Conservation (phyloP, 306 rosid genomes). For the Vigna unguiculata region DNA sequence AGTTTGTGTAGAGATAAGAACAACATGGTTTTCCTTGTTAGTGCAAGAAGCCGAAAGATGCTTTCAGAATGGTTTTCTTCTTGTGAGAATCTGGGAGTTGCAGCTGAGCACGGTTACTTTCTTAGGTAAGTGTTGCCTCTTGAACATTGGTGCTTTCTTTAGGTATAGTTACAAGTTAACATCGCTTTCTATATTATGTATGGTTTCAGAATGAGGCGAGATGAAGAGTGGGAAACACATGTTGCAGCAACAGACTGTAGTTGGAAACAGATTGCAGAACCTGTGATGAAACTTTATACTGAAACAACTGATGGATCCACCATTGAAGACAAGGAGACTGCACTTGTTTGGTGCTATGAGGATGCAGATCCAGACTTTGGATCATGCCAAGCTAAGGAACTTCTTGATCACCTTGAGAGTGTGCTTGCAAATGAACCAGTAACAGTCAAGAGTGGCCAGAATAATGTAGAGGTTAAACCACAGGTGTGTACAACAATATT, state of each 20-base stretch:
- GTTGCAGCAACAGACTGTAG: conserved; percentile 64
- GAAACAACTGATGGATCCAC: conserved; percentile 93
- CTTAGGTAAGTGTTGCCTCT: conserved; percentile 55
- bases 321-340: conserved; percentile 85
- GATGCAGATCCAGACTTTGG: conserved; percentile 91
- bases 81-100: conserved; percentile 80
- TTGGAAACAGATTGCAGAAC: conserved; percentile 90
- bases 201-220: conserved; percentile 51
- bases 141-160: conserved; percentile 12
- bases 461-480: conserved; percentile 92
- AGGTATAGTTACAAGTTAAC: conserved; percentile 3
- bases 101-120: conserved; percentile 92
- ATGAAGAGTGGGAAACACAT: conserved; percentile 75
- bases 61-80: conserved; percentile 80
- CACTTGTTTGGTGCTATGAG: conserved; percentile 88
- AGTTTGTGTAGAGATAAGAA: conserved; percentile 72
- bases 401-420: conserved; percentile 90
- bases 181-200: conserved; percentile 20
- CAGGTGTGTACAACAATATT: conserved; percentile 64
- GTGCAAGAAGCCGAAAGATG: conserved; percentile 67
- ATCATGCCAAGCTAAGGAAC: conserved; percentile 93
- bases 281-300: conserved; percentile 82
- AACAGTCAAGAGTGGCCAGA: conserved; percentile 82
- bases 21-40: conserved; percentile 79
- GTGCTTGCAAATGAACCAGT: conserved; percentile 95